Percentiles rank a stretch among this genome's conserved stretches.
Conservation (phyloP, 2,329 filamentous ascomycete genomes). For the Aureobasidium leucospermi region DNA sequence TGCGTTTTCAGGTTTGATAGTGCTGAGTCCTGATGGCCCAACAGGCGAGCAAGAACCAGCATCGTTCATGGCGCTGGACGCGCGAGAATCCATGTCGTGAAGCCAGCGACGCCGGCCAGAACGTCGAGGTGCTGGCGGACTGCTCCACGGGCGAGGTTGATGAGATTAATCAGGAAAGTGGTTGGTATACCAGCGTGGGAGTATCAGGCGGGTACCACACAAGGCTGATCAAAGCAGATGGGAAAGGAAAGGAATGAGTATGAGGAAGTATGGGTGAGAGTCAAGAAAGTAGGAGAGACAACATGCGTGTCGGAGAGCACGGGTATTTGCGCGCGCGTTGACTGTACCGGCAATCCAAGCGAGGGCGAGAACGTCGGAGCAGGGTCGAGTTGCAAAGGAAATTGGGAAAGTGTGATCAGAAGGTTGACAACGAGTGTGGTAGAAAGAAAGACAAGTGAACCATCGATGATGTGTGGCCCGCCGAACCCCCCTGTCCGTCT, state of each 20-base stretch:
- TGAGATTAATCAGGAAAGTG: background rate
- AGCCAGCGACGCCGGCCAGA: slow-evolving; percentile 4
- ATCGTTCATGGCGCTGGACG: slow-evolving; percentile 10
- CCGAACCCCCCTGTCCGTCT: slow-evolving; percentile 4
- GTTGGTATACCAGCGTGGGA: background rate
- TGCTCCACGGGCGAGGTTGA: background rate
- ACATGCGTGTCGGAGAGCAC: slow-evolving; percentile 14
- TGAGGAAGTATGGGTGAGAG: background rate
- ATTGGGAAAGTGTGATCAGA: background rate
- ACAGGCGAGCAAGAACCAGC: background rate
- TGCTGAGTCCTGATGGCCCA: background rate
- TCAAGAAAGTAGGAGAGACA: slow-evolving; percentile 6
- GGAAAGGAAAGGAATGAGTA: background rate
- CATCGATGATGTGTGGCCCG: background rate
- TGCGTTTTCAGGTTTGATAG: background rate
- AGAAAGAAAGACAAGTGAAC: background rate
- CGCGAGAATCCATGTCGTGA: slow-evolving; percentile 8
- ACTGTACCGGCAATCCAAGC: slow-evolving; percentile 9
- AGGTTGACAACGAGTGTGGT: background rate
- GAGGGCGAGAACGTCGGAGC: slow-evolving; percentile 9
- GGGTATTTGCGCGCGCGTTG: slow-evolving; percentile 9
- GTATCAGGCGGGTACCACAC: background rate
- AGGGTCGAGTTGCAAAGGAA: background rate
- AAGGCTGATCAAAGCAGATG: background rate
- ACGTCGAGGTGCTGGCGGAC: slow-evolving; percentile 1